These are phyloP conservation scores for Rhizoclosmatium sp. DNA, from an alignment of 192 early-diverging fungal genomes.

Conservation along the genomic window DNA sequence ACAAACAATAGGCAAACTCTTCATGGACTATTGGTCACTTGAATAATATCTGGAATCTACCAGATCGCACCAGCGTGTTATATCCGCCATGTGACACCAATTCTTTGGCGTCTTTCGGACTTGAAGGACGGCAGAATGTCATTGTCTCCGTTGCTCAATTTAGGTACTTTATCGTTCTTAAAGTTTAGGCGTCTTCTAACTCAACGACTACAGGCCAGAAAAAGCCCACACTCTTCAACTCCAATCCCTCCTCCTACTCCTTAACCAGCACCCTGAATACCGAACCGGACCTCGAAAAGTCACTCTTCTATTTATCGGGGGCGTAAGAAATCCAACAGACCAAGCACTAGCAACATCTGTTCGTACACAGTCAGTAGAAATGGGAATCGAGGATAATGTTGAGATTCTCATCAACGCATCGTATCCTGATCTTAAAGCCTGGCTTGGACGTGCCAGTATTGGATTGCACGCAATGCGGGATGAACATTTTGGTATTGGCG, in stretches of 20 bases:
- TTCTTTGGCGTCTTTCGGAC: conserved; percentile 61
- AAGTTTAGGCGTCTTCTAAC: neutral
- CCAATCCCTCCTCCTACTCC: conserved; percentile 70
- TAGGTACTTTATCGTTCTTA: conserved; percentile 44
- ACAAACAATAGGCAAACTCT: conserved; percentile 76
- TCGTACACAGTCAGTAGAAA: conserved; percentile 45
- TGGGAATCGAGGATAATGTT: conserved; percentile 28
- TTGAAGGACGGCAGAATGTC: conserved; percentile 61
- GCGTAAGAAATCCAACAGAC: conserved; percentile 84
- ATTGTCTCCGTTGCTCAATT: conserved; percentile 96
- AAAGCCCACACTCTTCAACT: conserved; percentile 91
- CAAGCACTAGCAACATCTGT: conserved; percentile 63
- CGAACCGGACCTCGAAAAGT: conserved; percentile 31
- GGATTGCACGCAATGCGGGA: conserved; percentile 97
- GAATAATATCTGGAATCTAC: conserved; percentile 77
- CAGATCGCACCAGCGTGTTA: conserved; percentile 66
- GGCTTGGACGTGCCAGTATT: conserved; percentile 70
- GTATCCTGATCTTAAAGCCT: conserved; percentile 69
- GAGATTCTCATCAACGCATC: conserved; percentile 80
- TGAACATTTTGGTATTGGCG: conserved; percentile 98
- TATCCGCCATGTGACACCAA: conserved; percentile 95
- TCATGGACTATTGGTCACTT: conserved; percentile 95
- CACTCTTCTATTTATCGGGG: conserved; percentile 83
- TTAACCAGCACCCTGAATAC: conserved; percentile 66
- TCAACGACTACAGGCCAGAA: conserved; percentile 72